These are phyloP conservation scores for Pilobolus umbonatus DNA, from an alignment of 192 early-diverging fungal species.

Conservation along the genomic window DNA sequence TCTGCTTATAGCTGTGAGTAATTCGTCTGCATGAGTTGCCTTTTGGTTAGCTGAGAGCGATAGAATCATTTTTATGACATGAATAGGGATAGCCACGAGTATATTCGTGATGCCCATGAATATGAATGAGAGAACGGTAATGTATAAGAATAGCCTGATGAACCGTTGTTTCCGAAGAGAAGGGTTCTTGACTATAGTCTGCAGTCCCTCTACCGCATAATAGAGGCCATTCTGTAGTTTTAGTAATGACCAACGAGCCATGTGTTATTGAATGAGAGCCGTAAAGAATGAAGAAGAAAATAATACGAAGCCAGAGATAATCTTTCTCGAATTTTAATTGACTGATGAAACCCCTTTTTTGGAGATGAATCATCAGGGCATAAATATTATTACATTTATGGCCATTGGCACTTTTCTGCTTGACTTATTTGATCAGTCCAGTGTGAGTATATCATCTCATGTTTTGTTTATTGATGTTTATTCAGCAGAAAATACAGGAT, in stretches of 20 bases:
- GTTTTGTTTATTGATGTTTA: no score
- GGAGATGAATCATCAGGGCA: no score
- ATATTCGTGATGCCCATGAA: constrained; percentile 40
- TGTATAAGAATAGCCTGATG: constrained; percentile 34
- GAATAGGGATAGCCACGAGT: constrained; percentile 40
- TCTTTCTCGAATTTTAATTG: no score
- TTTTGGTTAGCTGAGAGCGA: constrained; percentile 20
- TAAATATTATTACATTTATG: no score
- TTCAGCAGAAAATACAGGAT: no score
- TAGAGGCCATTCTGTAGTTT: constrained; percentile 35
- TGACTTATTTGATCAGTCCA: no score
- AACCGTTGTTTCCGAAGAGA: constrained; percentile 39
- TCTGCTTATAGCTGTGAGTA: neutral
- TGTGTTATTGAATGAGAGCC: neutral
- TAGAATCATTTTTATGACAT: constrained; percentile 32
- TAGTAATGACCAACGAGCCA: constrained; percentile 30
- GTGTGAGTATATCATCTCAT: no score
- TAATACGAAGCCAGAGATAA: no score
- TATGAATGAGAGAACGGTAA: constrained; percentile 36
- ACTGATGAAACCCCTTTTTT: no score
- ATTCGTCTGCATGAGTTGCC: constrained; percentile 2
- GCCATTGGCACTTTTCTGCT: no score
- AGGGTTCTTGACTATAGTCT: constrained; percentile 42
- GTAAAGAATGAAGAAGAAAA: no score
- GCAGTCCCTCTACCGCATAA: constrained; percentile 40